A percentile compares a stretch with the other conserved stretches of the same genome.
Conservation (phyloP, 208 protist species). For the Leishmania braziliensis region DNA sequence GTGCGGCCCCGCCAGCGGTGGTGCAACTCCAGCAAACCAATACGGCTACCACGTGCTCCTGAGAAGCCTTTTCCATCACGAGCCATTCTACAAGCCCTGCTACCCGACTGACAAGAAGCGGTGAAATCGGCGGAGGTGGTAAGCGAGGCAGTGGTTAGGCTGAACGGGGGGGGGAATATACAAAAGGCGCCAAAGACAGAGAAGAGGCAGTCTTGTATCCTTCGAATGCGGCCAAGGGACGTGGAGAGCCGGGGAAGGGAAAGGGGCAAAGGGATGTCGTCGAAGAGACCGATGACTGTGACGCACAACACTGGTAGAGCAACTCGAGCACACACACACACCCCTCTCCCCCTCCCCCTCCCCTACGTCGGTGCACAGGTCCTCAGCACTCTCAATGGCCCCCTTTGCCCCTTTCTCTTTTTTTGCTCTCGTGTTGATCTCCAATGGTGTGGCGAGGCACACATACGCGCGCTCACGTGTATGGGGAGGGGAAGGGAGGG, state of each 20-base stretch:
- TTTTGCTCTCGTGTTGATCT: neutral
- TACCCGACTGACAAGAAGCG: constrained; percentile 9
- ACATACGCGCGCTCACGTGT: too few relatives aligned
- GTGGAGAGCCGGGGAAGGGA: neutral
- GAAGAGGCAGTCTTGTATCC: neutral
- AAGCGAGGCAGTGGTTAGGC: neutral
- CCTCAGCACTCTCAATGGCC: neutral
- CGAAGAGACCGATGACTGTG: neutral
- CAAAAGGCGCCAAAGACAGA: neutral
- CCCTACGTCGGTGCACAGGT: neutral
- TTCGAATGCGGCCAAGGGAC: neutral
- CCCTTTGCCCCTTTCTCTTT: neutral
- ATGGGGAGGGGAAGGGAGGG: neutral
- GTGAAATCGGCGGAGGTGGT: neutral
- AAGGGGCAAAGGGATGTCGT: neutral
- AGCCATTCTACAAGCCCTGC: constrained; percentile 18
- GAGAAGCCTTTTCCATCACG: constrained; percentile 18
- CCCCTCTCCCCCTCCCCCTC: neutral
- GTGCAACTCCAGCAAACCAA: constrained; percentile 8
- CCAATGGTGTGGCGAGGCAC: too few relatives aligned
- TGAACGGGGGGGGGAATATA: neutral
- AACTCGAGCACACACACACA: neutral
- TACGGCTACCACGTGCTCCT: constrained; percentile 26
- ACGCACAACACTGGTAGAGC: neutral
- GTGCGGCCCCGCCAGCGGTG: neutral